phyloP scores from a whole-genome alignment of 78 protist genomes.

The Dictyostelium purpureum region DNA sequence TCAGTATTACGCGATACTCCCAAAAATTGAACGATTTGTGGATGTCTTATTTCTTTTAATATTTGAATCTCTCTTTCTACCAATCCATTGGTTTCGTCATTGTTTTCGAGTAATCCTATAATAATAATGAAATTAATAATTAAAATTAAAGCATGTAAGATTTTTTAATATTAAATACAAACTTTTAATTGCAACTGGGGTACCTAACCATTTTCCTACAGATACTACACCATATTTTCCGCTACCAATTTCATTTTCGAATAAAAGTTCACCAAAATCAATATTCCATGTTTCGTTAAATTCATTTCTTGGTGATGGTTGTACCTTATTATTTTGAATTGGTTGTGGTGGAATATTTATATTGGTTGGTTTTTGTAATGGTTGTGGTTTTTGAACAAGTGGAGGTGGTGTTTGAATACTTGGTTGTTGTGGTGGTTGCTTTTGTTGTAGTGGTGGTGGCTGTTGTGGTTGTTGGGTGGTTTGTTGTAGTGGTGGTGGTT shows the following conservation, averaged over 20 bases:
- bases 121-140: neutral
- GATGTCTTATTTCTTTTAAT: constrained; percentile 58
- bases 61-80: constrained; percentile 65
- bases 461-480: neutral
- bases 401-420: neutral
- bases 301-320: constrained; percentile 31
- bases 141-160: neutral
- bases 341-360: neutral
- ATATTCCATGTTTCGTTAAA: constrained; percentile 50
- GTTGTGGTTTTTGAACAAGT: neutral
- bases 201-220: constrained; percentile 59
- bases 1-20: constrained; percentile 27
- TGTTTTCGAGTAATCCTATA: constrained; percentile 21
- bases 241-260: constrained; percentile 62
- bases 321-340: neutral
- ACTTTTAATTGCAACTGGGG: constrained; percentile 77
- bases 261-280: constrained; percentile 21
- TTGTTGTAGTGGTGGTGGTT: neutral
- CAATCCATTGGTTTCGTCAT: constrained; percentile 24
- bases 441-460: neutral
- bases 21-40: constrained; percentile 60
- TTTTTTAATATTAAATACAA: neutral
- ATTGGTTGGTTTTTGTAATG: constrained; percentile 10
- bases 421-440: neutral
- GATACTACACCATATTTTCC: constrained; percentile 75